Evolutionary conservation across 2,329 filamentous ascomycete genomes (phyloP), one percentile per base, ranked within the genome.

Genomic region (Orbilia ellipsospora): DNA sequence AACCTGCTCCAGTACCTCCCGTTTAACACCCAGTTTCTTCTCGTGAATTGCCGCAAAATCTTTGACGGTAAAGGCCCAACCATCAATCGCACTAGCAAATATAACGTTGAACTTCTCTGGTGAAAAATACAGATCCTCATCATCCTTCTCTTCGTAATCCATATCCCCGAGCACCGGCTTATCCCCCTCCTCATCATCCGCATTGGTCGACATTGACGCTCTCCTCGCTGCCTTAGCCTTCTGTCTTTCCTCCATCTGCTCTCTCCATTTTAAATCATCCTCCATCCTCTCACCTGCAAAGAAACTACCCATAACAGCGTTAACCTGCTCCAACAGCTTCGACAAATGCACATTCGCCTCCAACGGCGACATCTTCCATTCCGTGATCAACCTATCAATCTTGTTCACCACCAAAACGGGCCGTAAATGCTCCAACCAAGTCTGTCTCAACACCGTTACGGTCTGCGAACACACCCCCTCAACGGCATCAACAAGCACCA

Each of bases 31-130:
- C 5, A 99, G 87, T 82, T 99, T 99, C 85, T 94, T 96, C 83
- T 98, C 94, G 81, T 98, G 99, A 28, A 98, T 85, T 44, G 88
- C 88, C 16, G 95, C 94, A 81, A 99, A 99, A 80, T 99, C 95
- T 60, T 93, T 89, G 59, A 97, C 90, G 0, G 95, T 99, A 80
- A 99, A 99, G 1, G 95, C 95, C 95, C 95, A 99, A n/a, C 95
- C 95, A 81, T 99, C 95, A 68, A 97, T 91, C 73, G 95, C 95
- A 81, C 94, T 98, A 84, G 93, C 93, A 82, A 99, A 99, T 78
- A 99, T 98, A 82, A 99, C 95, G 81, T 99, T 99, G 82, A 97
- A 97, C 83, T 94, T 96, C 81, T 99, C 95, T 0, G 95, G 95
- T 0, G 95, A 93, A 83, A 99, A 99, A 82, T 99, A 99, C 26